Base-by-base conservation (phyloP, 768 basidiomycete species). In the Auricularia heimuer region DNA sequence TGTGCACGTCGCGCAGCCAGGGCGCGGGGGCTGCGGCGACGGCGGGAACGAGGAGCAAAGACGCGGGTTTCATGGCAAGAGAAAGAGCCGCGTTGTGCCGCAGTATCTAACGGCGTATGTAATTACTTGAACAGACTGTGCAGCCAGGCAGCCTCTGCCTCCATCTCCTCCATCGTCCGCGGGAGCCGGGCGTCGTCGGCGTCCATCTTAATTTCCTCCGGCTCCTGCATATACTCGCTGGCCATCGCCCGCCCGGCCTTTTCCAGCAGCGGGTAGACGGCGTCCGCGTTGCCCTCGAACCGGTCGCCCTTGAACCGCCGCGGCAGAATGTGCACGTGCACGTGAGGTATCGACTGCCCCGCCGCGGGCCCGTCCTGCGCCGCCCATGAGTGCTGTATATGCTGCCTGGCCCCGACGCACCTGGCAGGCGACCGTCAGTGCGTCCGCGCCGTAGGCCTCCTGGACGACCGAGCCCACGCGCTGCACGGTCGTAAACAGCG, bases 301-400 rank as follows among this genome's bases (percentile, higher is more conserved):
- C 75, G 77, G 74, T 92, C 90, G 11, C 87, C 87, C 60, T 77
- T 79, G 37, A 81, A 77, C 71, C 86, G 86, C 2, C 96, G 85
- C 24, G 97, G 97, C 3, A 99, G 76, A 35, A 98, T 76, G 73
- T 99, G 97, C 69, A 97, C 89, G 75, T 99, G 97, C n/a, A 98
- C 92, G 72, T 98, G 97, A 1, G 92, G 86, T n/a, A 93, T 85
- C 4, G 82, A 82, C 75, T 89, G 88, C 0, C 94, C 94, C 1
- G 94, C 90, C 14, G 89, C 90, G 67, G 81, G 82, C 12, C 95
- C 94, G 71, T 98, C 94, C 91, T 94, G 70, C 14, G 54, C 8
- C 62, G n/a, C 3, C 39, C 37, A 35, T 10, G 62, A 66, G 36
- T 36, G 64, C 54, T 10, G 21, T 8, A 14, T n/a, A 10, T 10